Base-by-base conservation (phyloP, 306 rosid genomes). In the Vigna reflexopilosa region DNA sequence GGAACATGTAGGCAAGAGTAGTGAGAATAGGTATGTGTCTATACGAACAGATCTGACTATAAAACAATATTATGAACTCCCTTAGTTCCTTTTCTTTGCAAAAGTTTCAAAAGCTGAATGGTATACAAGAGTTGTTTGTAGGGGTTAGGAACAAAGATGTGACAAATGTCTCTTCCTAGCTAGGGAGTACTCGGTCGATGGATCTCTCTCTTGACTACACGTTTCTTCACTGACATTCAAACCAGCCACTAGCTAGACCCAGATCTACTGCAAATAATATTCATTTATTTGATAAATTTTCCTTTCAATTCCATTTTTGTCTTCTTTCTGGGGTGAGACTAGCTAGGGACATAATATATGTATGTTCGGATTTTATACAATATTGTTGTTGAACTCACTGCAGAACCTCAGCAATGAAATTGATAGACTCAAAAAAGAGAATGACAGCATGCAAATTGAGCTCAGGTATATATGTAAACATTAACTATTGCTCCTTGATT, bases 321-420 rank as follows among this genome's bases (percentile, higher is more conserved):
- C 3, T 59, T 19, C 3, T 76, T 44, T 50, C 54, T 9, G 9
- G 28, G 22, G 65, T 12, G 20, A 24, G 28, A 7, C 45, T 40
- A 40, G 45, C 45, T 40, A 42, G 65, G 63, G 38, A 62, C 67
- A 58, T 16, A 77, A 77, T 32, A 50, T 36, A 5, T 54, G 7
- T 44, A 5, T 54, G 9, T 74, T 68, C 64, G 68, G 79, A 19
- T 86, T 75, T 66, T 20, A 48, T 36, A 44, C 9, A 48, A n/a
- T 28, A 22, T 8, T 57, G 30, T 47, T 47, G 20, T 59, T 71
- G 34, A 75, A 88, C 81, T 73, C 44, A 48, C 67, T 26, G 56
- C 89, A 92, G 98, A 89, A 88, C 83, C 88, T 95, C 44, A 82
- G 84, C 88, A 87, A 85, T 72, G 98, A 95, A 89, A 76, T 95